phyloP scores from a whole-genome alignment of 768 basidiomycete genomes.

The Rhodocollybia butyracea region DNA sequence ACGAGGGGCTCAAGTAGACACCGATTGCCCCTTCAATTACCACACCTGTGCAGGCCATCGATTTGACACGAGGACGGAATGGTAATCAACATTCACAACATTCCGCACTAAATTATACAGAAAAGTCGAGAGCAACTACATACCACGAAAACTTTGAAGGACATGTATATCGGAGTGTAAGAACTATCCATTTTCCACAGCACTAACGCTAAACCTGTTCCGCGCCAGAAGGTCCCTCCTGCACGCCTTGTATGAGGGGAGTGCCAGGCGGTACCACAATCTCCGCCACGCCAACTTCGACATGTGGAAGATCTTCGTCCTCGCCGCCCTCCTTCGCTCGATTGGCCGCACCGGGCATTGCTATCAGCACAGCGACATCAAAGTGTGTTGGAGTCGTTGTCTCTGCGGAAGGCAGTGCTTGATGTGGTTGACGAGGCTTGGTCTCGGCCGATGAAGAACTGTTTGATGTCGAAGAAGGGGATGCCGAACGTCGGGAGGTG shows the following conservation, averaged over 20 bases:
- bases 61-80: too few relatives aligned
- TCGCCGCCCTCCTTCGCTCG: constrained; percentile 13
- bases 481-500: not conserved
- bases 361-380: constrained; percentile 39
- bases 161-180: too few relatives aligned
- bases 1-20: too few relatives aligned
- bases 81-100: too few relatives aligned
- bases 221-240: not conserved
- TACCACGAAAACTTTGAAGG: too few relatives aligned
- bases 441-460: constrained; percentile 16
- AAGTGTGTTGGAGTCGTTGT: constrained; percentile 21
- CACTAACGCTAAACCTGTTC: not conserved
- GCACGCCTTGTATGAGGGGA: not conserved
- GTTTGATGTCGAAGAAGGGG: constrained; percentile 14
- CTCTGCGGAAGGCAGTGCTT: constrained; percentile 2
- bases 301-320: constrained; percentile 23
- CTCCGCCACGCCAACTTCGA: constrained; percentile 30
- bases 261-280: constrained; percentile 12
- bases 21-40: too few relatives aligned
- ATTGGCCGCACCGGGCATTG: constrained; percentile 32
- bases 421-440: constrained; percentile 8
- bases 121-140: too few relatives aligned
- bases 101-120: too few relatives aligned
- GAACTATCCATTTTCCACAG: not conserved
- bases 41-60: too few relatives aligned